Conservation (phyloP, 306 rosid genomes). For the Argentina anserina region DNA sequence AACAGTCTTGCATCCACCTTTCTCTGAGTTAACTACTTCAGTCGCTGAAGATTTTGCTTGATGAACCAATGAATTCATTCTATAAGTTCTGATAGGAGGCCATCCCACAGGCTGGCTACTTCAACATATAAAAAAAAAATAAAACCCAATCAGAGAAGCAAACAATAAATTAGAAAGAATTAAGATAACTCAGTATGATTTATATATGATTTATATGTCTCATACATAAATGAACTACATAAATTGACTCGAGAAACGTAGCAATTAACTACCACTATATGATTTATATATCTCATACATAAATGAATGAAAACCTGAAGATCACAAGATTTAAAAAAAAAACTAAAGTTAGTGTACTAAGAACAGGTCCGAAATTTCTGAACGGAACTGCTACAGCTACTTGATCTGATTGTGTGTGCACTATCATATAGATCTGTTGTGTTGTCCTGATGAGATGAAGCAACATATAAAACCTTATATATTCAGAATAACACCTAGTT, state of each 20-base stretch:
- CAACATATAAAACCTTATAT: not conserved
- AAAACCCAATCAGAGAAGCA: slow-evolving; percentile 23
- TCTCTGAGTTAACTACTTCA: slow-evolving; percentile 50
- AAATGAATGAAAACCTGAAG: not conserved
- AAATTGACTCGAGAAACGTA: no score
- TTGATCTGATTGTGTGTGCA: not conserved
- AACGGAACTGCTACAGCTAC: not conserved
- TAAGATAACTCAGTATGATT: not conserved
- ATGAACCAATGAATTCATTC: slow-evolving; percentile 72
- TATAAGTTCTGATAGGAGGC: slow-evolving; percentile 81
- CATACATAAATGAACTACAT: not conserved
- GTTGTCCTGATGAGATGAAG: not conserved
- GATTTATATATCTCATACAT: not conserved
- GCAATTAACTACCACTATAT: no score
- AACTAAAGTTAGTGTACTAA: not conserved
- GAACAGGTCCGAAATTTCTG: not conserved
- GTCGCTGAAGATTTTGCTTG: slow-evolving; percentile 52
- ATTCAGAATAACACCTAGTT: not conserved
- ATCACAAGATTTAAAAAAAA: not conserved
- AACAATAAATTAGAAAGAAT: not conserved
- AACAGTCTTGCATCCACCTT: slow-evolving; percentile 34
- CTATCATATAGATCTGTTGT: not conserved
- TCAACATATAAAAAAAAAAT: slow-evolving; percentile 29
- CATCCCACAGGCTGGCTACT: slow-evolving; percentile 94
- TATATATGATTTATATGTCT: not conserved